Evolutionary conservation across 1,284 basidiomycete genomes (phyloP).

Genomic region (Peniophora sp.): DNA sequence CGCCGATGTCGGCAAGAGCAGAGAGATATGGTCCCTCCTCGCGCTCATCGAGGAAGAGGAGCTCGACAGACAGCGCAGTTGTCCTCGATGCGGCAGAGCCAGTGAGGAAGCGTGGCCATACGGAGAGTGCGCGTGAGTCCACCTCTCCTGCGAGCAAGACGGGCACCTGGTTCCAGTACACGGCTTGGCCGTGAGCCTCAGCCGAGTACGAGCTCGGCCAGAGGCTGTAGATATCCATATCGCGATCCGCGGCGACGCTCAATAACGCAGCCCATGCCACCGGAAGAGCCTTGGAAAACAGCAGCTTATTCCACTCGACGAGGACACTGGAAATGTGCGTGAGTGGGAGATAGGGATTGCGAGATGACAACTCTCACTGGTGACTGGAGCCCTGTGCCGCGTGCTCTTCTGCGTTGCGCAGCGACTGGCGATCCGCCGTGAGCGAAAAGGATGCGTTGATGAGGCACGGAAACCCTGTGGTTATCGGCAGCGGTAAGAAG

Average conservation of each 20-base stretch:
- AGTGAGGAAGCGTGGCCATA: not conserved
- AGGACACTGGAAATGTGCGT: not conserved
- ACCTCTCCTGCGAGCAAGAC: not conserved
- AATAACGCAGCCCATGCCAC: slow-evolving; percentile 22
- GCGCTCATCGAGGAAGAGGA: not conserved
- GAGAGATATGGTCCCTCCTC: not conserved
- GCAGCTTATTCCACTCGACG: not conserved
- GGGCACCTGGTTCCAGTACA: not conserved
- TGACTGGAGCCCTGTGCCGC: slow-evolving; percentile 30
- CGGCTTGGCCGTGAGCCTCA: not conserved
- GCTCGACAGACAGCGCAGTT: not conserved
- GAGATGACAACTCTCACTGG: slow-evolving; percentile 23
- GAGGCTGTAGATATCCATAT: not conserved
- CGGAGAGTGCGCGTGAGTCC: not conserved
- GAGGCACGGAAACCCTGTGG: slow-evolving; percentile 36
- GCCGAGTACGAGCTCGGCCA: not conserved
- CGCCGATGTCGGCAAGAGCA: not conserved
- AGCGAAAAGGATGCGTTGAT: slow-evolving; percentile 39
- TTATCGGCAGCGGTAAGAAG: slow-evolving; percentile 37
- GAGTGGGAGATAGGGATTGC: not conserved
- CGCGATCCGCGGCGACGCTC: slow-evolving; percentile 12
- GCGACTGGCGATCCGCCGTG: slow-evolving; percentile 35
- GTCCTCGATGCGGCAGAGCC: not conserved
- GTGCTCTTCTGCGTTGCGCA: slow-evolving; percentile 33
- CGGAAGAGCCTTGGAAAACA: slow-evolving; percentile 30